Conservation (phyloP, 805 yeast species). For the Ogataea corticis region DNA sequence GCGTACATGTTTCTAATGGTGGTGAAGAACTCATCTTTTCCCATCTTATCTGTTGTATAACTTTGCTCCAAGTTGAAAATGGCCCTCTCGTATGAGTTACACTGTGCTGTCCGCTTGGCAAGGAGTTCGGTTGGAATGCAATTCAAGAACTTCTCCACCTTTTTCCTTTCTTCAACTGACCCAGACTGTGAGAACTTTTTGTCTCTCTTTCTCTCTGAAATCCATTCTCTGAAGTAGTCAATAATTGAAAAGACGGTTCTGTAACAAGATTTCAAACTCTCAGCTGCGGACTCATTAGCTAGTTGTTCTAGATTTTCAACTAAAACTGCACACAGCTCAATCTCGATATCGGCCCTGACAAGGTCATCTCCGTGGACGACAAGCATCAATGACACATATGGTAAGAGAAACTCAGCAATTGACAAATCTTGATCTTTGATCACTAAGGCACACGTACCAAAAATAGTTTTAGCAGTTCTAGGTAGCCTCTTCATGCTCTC, state of each 20-base stretch:
- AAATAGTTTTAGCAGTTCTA: slow-evolving; percentile 44
- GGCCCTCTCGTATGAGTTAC: slow-evolving; percentile 85
- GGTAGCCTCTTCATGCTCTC: slow-evolving; percentile 26
- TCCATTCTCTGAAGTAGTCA: slow-evolving; percentile 85
- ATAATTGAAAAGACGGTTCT: slow-evolving; percentile 74
- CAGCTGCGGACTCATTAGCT: slow-evolving; percentile 54
- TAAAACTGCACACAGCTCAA: slow-evolving; percentile 64
- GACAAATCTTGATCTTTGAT: slow-evolving; percentile 70
- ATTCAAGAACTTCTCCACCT: slow-evolving; percentile 49
- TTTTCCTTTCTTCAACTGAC: slow-evolving; percentile 30
- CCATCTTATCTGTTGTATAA: slow-evolving; percentile 42
- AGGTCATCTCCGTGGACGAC: slow-evolving; percentile 41
- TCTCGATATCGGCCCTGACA: slow-evolving; percentile 44
- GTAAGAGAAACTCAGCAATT: slow-evolving; percentile 69
- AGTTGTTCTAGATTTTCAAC: slow-evolving; percentile 43
- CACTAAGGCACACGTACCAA: slow-evolving; percentile 61
- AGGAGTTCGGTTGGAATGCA: slow-evolving; percentile 66
- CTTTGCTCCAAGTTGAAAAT: slow-evolving; percentile 82
- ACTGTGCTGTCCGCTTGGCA: slow-evolving; percentile 78
- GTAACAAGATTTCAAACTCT: slow-evolving; percentile 62
- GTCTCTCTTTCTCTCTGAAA: slow-evolving; percentile 39
- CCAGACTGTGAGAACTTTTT: slow-evolving; percentile 20
- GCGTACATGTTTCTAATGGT: slow-evolving; percentile 81
- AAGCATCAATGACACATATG: slow-evolving; percentile 70
- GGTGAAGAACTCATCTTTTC: slow-evolving; percentile 41